These are phyloP conservation scores for Tuber magnatum DNA, from an alignment of 495 filamentous ascomycete genomes.

Conservation along the genomic window DNA sequence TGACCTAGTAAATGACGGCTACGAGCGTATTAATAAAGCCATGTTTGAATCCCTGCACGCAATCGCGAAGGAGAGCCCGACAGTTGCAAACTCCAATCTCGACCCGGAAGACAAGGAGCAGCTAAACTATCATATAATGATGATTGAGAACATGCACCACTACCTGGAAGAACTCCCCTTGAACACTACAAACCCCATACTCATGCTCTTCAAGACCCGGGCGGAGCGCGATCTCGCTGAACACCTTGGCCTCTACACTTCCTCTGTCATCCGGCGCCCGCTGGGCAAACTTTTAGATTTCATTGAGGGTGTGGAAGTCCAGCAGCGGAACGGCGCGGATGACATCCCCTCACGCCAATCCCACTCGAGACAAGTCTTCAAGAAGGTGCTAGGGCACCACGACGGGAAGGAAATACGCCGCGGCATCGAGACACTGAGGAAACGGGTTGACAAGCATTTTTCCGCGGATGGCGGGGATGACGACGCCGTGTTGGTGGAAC, in stretches of 20 bases:
- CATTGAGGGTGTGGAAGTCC: constrained; percentile 70
- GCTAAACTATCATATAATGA: constrained; percentile 89
- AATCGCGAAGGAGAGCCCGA: constrained; percentile 86
- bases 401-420: constrained; percentile 75
- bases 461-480: constrained; percentile 70
- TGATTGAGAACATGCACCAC: constrained; percentile 99
- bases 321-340: constrained; percentile 49
- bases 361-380: constrained; percentile 70
- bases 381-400: constrained; percentile 71
- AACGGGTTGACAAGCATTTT: constrained; percentile 94
- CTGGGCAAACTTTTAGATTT: constrained; percentile 80
- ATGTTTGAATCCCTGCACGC: constrained; percentile 97
- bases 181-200: constrained; percentile 63
- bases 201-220: constrained; percentile 71
- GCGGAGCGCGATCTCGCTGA: constrained; percentile 75
- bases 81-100: constrained; percentile 46
- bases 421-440: constrained; percentile 76
- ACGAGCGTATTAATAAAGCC: constrained; percentile 78
- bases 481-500: constrained; percentile 56
- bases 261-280: constrained; percentile 78
- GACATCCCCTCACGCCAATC: constrained; percentile 65
- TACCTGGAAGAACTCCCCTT: constrained; percentile 71
- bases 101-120: constrained; percentile 89
- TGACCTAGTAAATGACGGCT: constrained; percentile 73
- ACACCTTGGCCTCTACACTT: constrained; percentile 78